Conservation (phyloP, 352 stramenopile species). For the Peronospora destructor region DNA sequence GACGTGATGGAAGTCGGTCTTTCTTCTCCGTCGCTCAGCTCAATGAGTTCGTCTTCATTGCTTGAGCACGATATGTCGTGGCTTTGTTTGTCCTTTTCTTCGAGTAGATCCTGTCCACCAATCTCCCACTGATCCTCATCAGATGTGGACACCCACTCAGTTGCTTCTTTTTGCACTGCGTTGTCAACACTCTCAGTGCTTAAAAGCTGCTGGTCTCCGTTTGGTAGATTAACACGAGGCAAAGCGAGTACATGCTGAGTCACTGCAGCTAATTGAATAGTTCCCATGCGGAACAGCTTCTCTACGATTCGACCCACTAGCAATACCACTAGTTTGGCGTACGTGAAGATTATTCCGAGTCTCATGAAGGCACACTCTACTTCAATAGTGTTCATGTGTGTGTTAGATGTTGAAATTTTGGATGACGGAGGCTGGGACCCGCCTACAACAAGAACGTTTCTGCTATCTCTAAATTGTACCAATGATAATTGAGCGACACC, state of each 20-base stretch:
- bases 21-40: conserved; percentile 41
- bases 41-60: conserved; percentile 33
- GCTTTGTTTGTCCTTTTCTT: conserved; percentile 6
- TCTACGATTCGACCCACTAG: conserved; percentile 7
- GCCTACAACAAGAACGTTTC: background rate
- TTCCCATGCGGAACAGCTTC: conserved; percentile 15
- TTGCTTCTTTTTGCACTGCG: conserved; percentile 6
- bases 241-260: conserved; percentile 5
- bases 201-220: conserved; percentile 13
- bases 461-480: no score
- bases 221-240: conserved; percentile 11
- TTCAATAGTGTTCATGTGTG: no score
- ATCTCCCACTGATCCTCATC: conserved; percentile 23
- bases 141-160: conserved; percentile 5
- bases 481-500: background rate
- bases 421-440: conserved; percentile 11
- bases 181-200: conserved; percentile 7
- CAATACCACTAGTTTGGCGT: conserved; percentile 15
- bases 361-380: conserved; percentile 12
- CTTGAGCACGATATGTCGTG: background rate
- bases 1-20: background rate
- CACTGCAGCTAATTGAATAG: background rate
- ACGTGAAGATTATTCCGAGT: conserved; percentile 23
- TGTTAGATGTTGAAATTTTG: background rate
- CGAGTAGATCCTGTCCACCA: conserved; percentile 18